These are phyloP conservation scores for Suillus lakei DNA, from an alignment of 768 basidiomycete species.

Conservation along the genomic window DNA sequence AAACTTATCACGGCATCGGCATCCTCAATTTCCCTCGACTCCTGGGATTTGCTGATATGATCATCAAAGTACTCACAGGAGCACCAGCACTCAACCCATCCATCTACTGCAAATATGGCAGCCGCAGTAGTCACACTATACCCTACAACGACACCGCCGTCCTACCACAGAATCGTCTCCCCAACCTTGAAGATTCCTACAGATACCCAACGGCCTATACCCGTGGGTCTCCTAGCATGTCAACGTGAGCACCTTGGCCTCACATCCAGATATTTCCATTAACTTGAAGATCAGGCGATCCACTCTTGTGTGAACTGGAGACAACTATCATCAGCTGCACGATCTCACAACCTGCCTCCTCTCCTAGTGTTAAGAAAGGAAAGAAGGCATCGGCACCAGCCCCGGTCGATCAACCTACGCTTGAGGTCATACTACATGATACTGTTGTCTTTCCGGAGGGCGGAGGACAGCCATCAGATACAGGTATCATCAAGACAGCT, in stretches of 20 bases:
- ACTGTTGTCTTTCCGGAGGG: constrained; percentile 85
- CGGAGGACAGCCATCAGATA: constrained; percentile 81
- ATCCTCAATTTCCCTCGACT: background rate
- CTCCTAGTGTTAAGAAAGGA: constrained; percentile 49
- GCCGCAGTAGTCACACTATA: constrained; percentile 49
- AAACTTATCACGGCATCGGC: background rate
- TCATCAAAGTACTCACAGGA: background rate
- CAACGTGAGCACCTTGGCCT: constrained; percentile 55
- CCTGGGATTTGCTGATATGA: constrained; percentile 8
- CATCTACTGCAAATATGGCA: constrained; percentile 21
- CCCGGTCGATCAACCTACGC: constrained; percentile 49
- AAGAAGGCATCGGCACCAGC: constrained; percentile 57
- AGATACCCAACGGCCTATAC: constrained; percentile 54
- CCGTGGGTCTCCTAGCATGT: constrained; percentile 80
- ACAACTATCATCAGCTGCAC: constrained; percentile 60
- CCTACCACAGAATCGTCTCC: constrained; percentile 71
- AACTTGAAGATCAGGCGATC: constrained; percentile 57
- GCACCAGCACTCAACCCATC: background rate
- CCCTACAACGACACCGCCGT: constrained; percentile 49
- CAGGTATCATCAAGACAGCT: constrained; percentile 54
- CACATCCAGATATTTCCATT: constrained; percentile 10
- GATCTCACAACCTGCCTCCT: constrained; percentile 48
- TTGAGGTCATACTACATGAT: constrained; percentile 75
- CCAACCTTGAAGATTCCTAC: constrained; percentile 59
- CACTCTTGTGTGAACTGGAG: constrained; percentile 60